Percentiles rank a stretch among this genome's conserved stretches.
Evolutionary conservation across 768 basidiomycete genomes (phyloP).

Genomic region (Lanmaoa rubissima): DNA sequence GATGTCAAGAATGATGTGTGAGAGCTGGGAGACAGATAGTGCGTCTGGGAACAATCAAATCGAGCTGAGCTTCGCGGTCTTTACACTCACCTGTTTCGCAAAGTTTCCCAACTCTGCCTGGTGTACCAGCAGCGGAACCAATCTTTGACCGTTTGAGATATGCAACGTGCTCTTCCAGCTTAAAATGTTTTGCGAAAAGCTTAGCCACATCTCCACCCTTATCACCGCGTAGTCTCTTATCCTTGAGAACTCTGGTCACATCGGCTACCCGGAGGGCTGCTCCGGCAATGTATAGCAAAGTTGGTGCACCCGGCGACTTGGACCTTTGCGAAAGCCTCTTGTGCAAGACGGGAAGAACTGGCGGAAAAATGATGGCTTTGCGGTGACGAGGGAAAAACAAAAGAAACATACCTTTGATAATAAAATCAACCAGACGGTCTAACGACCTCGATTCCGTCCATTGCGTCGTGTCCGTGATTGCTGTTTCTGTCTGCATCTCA

Average conservation of each 20-base stretch:
- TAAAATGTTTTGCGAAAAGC: constrained; percentile 94
- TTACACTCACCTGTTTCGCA: constrained; percentile 57
- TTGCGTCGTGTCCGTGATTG: constrained; percentile 71
- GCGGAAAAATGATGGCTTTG: background rate
- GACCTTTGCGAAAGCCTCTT: constrained; percentile 72
- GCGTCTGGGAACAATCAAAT: constrained; percentile 50
- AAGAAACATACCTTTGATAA: constrained; percentile 59
- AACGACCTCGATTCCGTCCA: constrained; percentile 74
- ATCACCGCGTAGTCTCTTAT: constrained; percentile 67
- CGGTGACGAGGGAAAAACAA: background rate
- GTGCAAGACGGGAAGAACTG: constrained; percentile 67
- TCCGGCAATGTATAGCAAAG: constrained; percentile 77
- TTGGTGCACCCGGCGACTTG: constrained; percentile 80
- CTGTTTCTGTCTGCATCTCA: constrained; percentile 61
- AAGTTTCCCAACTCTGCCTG: constrained; percentile 86
- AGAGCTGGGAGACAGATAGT: constrained; percentile 66
- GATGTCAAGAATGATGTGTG: constrained; percentile 81
- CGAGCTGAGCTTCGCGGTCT: background rate
- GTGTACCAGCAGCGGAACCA: constrained; percentile 88
- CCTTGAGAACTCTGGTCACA: constrained; percentile 70
- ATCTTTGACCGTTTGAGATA: constrained; percentile 86
- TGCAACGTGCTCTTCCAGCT: constrained; percentile 80
- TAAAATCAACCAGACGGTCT: constrained; percentile 72
- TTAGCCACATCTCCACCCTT: constrained; percentile 93
- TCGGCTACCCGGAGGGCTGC: constrained; percentile 95